A percentile compares a stretch with the other conserved stretches of the same genome.
phyloP scores from a whole-genome alignment of 768 basidiomycete genomes.

The Pleurotus ostreatus region DNA sequence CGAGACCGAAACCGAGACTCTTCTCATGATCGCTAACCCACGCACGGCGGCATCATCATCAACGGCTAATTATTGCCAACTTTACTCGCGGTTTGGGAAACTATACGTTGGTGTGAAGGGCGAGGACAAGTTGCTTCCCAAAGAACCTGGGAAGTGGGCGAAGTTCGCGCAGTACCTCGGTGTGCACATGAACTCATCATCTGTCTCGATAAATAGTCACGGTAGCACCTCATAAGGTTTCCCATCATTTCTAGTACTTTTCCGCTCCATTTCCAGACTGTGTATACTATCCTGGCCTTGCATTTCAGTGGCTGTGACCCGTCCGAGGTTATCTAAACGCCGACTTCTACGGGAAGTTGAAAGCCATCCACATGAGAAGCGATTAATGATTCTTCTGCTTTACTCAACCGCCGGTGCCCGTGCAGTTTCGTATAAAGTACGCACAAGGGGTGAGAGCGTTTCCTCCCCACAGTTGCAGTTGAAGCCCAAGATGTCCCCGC shows the following conservation, averaged over 20 bases:
- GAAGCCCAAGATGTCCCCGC: slow-evolving; percentile 7
- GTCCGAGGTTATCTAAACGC: too few species aligned
- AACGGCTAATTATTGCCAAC: slow-evolving; percentile 33
- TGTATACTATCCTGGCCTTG: too few species aligned
- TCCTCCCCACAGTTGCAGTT: too few species aligned
- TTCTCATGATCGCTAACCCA: slow-evolving; percentile 31
- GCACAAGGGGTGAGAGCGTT: too few species aligned
- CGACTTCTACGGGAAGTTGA: too few species aligned
- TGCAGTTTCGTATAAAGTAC: too few species aligned
- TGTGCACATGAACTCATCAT: slow-evolving; percentile 5
- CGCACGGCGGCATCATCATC: slow-evolving; percentile 12
- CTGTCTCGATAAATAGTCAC: background rate
- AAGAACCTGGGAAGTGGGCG: slow-evolving; percentile 35
- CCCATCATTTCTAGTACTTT: background rate
- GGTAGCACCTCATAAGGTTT: background rate
- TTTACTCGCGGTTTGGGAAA: slow-evolving; percentile 31
- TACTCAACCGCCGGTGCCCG: too few species aligned
- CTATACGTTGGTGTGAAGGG: slow-evolving; percentile 41
- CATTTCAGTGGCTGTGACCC: too few species aligned
- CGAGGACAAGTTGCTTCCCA: slow-evolving; percentile 28
- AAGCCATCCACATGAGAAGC: slow-evolving; percentile 4
- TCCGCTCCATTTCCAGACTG: too few species aligned
- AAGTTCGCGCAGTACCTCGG: slow-evolving; percentile 25
- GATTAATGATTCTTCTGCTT: background rate
- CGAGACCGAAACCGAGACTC: slow-evolving; percentile 27